Base-by-base conservation (phyloP, 495 filamentous ascomycete genomes). In the Melanomma pulvis-pyrius region DNA sequence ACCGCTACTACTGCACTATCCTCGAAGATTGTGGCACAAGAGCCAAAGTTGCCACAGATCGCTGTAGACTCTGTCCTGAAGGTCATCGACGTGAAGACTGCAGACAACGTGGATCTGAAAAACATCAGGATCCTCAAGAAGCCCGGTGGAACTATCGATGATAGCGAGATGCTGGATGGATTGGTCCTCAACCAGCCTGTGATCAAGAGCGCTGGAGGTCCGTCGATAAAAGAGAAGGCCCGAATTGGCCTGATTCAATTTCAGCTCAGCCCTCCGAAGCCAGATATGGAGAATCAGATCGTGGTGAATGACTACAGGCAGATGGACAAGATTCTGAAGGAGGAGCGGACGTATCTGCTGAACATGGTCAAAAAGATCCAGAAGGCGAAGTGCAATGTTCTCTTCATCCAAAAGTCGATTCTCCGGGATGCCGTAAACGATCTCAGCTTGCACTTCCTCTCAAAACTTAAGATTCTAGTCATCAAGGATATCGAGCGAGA, bases 311-410 rank as follows among this genome's bases (percentile, higher is more conserved):
- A 98, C 82, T 98, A 98, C 84, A 84, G 94, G 63, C 94, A 98
- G 79, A 98, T 98, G 94, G 94, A 98, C 79, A 98, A 97, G 83
- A 98, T 98, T 70, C 83, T 98, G 59, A 98, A 98, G 79, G 94
- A 98, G 80, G 94, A 98, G 82, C 91, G 96, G 63, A 92, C 92
- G 63, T 98, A 98, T 79, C 84, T 98, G 63, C 86, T 98, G 48
- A 97, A 97, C 80, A 92, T 98, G 87, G 92, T 92, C 74, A 98
- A 98, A 86, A 98, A 97, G 85, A 98, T 98, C 80, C 96, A 97
- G 81, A 98, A 97, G 83, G 93, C 92, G 71, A 97, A 97, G 80
- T 98, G 94, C 82, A 98, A 98, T 73, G 96, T 98, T 32, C 87
- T 98, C 58, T 83, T 98, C 70, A 97, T 98, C 70, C 94, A 98